A percentile compares a stretch with the other conserved stretches of the same genome.
Conservation (phyloP, 2,329 filamentous ascomycete genomes). For the Calonectria montana region DNA sequence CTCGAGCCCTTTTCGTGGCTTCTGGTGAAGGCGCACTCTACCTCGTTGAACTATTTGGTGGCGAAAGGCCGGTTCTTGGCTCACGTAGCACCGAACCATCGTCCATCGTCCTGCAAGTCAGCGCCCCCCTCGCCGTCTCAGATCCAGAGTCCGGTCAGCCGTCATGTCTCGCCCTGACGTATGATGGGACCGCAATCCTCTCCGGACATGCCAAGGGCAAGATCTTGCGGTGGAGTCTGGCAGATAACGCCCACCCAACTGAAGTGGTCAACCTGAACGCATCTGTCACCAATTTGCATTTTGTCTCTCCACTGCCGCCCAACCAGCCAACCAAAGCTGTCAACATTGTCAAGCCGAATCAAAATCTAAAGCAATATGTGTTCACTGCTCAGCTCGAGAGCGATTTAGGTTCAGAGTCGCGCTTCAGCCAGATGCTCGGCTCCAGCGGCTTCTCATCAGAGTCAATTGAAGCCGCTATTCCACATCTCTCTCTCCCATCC, state of each 20-base stretch:
- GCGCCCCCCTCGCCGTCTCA: slow-evolving; percentile 64
- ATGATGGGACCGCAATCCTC: slow-evolving; percentile 83
- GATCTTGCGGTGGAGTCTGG: slow-evolving; percentile 83
- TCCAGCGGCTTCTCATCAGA: slow-evolving; percentile 60
- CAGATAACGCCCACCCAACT: slow-evolving; percentile 74
- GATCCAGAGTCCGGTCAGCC: slow-evolving; percentile 73
- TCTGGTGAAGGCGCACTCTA: slow-evolving; percentile 86
- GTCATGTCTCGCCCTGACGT: slow-evolving; percentile 78
- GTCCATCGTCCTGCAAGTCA: slow-evolving; percentile 67
- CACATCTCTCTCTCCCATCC: slow-evolving; percentile 52
- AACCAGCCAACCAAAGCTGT: slow-evolving; percentile 60
- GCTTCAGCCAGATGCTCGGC: slow-evolving; percentile 58
- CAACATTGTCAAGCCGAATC: slow-evolving; percentile 83
- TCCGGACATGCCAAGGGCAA: slow-evolving; percentile 86
- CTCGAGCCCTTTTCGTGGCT: slow-evolving; percentile 83
- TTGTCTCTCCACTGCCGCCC: slow-evolving; percentile 70
- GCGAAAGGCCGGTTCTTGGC: slow-evolving; percentile 66
- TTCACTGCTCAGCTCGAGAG: slow-evolving; percentile 72
- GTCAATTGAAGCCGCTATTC: slow-evolving; percentile 62
- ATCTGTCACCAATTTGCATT: slow-evolving; percentile 83
- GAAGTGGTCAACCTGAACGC: slow-evolving; percentile 80
- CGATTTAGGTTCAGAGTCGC: slow-evolving; percentile 52
- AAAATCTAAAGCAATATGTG: slow-evolving; percentile 72
- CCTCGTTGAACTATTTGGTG: slow-evolving; percentile 77
- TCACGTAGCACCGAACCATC: slow-evolving; percentile 63